Evolutionary conservation across 441 rosid genomes (phyloP), one percentile per base, ranked within the genome.

Genomic region (Capsella rubella): DNA sequence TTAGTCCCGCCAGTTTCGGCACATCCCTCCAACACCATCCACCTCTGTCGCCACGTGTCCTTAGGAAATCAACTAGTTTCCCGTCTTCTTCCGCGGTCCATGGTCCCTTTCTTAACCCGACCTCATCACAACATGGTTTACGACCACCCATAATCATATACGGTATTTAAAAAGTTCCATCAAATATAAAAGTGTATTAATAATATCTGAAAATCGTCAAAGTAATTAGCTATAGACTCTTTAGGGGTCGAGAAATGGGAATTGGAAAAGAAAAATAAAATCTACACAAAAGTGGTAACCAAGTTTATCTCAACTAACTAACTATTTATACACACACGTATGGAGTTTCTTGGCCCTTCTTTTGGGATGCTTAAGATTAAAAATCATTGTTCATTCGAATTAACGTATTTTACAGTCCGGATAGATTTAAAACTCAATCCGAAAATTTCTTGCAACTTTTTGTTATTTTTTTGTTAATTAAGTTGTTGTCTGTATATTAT

Each of bases 1-100:
- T 86, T 73, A 87, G 82, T 11, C 87, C 90, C 4, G 93, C 88
- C 35, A 87, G 87, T 74, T 83, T 87, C 0, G 93, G 93, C 45
- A 85, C 85, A 8, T 85, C 88, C 1, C 91, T 86, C 93, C 93
- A 89, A 78, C 93, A 89, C 72, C 93, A 88, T 50, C 87, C 90
- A 71, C 89, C 87, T 35, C 82, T 79, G 60, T 86, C 82, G 14
- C 8, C 89, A 55, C 80, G 84, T 51, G 84, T 84, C 69, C 85
- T 80, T 52, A 87, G 63, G 67, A 89, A 89, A 71, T 80, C 85
- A 73, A 89, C 85, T 70, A 89, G 83, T 72, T 87, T 87, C 59
- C 71, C 78, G 80, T 89, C 91, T 71, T 89, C 93, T 57, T 87
- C 91, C 2, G 83, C 85, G 2, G 91, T 83, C 93, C 93, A 89